These are phyloP conservation scores for Diplodia intermedia DNA, from an alignment of 2,329 filamentous ascomycete species.

Conservation along the genomic window DNA sequence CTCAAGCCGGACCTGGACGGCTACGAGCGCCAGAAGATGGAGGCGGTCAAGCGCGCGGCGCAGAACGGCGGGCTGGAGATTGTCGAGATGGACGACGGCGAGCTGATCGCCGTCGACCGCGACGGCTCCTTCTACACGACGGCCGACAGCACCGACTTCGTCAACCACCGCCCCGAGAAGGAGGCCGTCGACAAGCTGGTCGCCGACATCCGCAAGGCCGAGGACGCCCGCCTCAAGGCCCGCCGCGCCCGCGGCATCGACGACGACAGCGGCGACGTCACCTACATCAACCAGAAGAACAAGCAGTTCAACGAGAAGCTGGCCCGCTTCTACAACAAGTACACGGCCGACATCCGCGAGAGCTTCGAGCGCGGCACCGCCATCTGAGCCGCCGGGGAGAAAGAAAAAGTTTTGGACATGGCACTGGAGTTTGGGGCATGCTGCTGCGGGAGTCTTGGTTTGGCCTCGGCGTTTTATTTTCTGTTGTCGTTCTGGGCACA, in stretches of 20 bases:
- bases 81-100: conserved; percentile 92
- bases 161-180: conserved; percentile 85
- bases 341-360: conserved; percentile 70
- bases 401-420: no score
- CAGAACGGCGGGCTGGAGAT: conserved; percentile 86
- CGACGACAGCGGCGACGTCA: conserved; percentile 83
- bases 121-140: conserved; percentile 91
- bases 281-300: conserved; percentile 98
- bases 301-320: conserved; percentile 99
- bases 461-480: no score
- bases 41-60: conserved; percentile 83
- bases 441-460: no score
- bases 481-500: no score
- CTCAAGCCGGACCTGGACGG: conserved; percentile 77
- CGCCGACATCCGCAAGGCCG: conserved; percentile 82
- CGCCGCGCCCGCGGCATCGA: conserved; percentile 77
- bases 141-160: conserved; percentile 79
- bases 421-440: no score
- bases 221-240: conserved; percentile 86
- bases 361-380: conserved; percentile 97
- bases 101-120: conserved; percentile 91
- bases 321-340: conserved; percentile 82
- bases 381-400: conserved; percentile 62
- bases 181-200: conserved; percentile 89
- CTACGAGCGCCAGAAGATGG: conserved; percentile 88